Evolutionary conservation across 1,284 basidiomycete genomes (phyloP), one percentile per base, ranked within the genome.

Genomic region (Calocybe gambosa): DNA sequence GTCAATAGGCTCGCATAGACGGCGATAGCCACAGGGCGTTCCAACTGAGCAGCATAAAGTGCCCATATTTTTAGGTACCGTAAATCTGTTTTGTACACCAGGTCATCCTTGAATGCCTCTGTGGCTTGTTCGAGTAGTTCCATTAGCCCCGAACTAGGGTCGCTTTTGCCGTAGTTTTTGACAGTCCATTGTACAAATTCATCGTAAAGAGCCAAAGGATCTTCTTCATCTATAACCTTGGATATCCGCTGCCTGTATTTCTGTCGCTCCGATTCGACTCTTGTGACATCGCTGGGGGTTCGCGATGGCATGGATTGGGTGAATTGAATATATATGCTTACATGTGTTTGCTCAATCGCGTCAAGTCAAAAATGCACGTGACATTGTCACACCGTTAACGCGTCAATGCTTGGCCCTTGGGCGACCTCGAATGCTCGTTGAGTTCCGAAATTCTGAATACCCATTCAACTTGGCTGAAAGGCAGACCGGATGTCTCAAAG

Each of bases 11-110:
- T 86, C 21, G 79, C 70, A 66, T 86, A 92, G 49, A 92, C 78
- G 28, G 64, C 74, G 59, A 91, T 76, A 28, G 69, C 79, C 56
- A 63, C 62, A 2, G 71, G 62, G 51, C 69, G 69, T 53, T 80
- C 74, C 49, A 87, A 75, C 53, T 81, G 75, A 39, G 78, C 75
- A 1, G 89, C 82, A 61, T 93, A 93, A 50, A 85, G 70, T 13
- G 83, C 78, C 93, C 93, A 96, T 25, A 95, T 66, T 62, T 87
- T 89, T 40, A 97, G 75, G 64, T 97, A 96, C 33, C 94, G 78
- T 45, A 89, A 67, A 68, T 98, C 94, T 52, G 85, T 82, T 58
- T 81, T 81, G 67, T 95, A 98, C 21, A 82, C 70, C 26, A 77
- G 70, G 58, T 94, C 90, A 20, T 80, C 76, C 50, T 86, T 80